Conservation (phyloP, 2,329 filamentous ascomycete species). For the Chrysoporthe cubensis region DNA sequence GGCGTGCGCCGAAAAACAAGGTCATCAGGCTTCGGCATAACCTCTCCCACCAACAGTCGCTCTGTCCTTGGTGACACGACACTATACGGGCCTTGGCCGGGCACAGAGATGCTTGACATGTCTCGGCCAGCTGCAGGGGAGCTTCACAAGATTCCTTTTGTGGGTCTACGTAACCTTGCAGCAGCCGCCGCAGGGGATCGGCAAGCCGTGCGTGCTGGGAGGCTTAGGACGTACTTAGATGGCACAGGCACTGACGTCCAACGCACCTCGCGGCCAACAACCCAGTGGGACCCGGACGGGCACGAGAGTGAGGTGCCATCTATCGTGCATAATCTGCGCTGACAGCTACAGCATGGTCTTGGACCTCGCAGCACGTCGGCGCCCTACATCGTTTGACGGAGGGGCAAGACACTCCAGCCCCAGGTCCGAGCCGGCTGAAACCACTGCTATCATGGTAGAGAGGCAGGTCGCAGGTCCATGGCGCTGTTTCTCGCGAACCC, state of each 20-base stretch:
- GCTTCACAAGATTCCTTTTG: slow-evolving; percentile 11
- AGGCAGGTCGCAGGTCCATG: not conserved
- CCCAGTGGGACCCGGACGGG: not conserved
- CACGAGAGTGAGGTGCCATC: not conserved
- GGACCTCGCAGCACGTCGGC: not conserved
- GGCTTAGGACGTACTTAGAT: not conserved
- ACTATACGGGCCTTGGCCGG: slow-evolving; percentile 14
- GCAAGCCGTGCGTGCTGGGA: not conserved
- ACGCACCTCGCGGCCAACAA: not conserved
- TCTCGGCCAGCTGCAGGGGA: slow-evolving; percentile 20
- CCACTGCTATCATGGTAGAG: not conserved
- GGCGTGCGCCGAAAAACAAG: slow-evolving; percentile 7
- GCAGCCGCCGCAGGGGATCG: not conserved
- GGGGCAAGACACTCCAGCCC: no score
- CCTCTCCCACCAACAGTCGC: slow-evolving; percentile 10
- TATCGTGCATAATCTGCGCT: not conserved
- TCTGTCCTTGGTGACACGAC: slow-evolving; percentile 18
- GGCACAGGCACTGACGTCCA: not conserved
- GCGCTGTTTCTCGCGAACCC: not conserved
- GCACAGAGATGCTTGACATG: slow-evolving; percentile 22
- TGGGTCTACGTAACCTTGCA: slow-evolving; percentile 9
- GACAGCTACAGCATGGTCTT: not conserved
- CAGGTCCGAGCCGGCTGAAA: not conserved
- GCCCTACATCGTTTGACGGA: no score
- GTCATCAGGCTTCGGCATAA: slow-evolving; percentile 16